Conservation (phyloP, 2,329 filamentous ascomycete species). For the Mollisia scopiformis region DNA sequence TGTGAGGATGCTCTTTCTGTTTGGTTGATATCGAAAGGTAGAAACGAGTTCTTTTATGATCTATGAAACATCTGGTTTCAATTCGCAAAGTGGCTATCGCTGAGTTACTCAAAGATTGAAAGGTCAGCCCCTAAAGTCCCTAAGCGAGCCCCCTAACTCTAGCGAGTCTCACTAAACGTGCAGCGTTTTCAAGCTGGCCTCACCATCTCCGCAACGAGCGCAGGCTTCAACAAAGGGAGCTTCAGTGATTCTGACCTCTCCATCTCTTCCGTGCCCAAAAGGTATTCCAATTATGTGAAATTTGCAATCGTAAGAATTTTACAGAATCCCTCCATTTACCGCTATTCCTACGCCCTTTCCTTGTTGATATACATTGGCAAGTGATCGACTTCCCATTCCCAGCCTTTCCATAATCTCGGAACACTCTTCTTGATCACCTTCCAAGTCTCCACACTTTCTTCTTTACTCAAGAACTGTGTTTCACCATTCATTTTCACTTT, state of each 20-base stretch:
- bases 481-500: background rate
- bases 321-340: background rate
- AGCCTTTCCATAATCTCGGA: conserved; percentile 32
- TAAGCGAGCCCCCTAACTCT: background rate
- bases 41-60: too few relatives aligned
- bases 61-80: too few relatives aligned
- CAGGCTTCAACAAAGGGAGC: background rate
- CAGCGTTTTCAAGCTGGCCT: background rate
- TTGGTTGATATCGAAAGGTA: too few relatives aligned
- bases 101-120: background rate
- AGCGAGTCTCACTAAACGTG: background rate
- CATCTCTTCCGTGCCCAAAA: background rate
- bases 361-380: conserved; percentile 27
- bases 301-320: background rate
- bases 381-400: conserved; percentile 31
- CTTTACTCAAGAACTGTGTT: conserved; percentile 19
- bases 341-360: background rate
- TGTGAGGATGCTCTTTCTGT: too few relatives aligned
- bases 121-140: background rate
- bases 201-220: background rate
- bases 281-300: background rate
- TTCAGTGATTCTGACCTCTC: background rate
- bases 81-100: background rate
- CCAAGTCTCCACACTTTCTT: conserved; percentile 22
- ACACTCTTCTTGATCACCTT: conserved; percentile 31